Conservation (phyloP, 768 basidiomycete species). For the Russula ochroleuca region DNA sequence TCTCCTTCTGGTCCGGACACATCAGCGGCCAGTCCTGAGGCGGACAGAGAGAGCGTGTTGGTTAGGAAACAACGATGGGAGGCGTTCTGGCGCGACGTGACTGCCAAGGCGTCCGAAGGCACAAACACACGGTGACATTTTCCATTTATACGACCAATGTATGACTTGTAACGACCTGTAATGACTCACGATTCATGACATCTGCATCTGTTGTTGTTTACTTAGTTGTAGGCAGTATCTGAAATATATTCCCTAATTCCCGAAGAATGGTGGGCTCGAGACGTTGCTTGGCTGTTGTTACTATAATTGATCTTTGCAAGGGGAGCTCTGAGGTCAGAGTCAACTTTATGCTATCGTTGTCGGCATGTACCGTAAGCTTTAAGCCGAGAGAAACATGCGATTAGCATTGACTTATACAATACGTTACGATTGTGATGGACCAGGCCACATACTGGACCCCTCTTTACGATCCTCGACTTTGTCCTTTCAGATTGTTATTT, state of each 20-base stretch:
- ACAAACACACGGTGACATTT: constrained; percentile 9
- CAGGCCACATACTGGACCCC: too few relatives aligned
- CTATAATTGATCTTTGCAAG: too few relatives aligned
- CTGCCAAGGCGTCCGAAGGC: constrained; percentile 14
- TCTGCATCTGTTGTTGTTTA: constrained; percentile 18
- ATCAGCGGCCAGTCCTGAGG: not conserved
- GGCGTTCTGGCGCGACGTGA: constrained; percentile 25
- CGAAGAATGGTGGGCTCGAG: too few relatives aligned
- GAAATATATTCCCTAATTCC: not conserved
- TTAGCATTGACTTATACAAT: too few relatives aligned
- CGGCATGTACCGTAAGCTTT: too few relatives aligned
- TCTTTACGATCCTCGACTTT: too few relatives aligned
- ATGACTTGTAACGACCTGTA: constrained; percentile 19
- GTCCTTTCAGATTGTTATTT: too few relatives aligned
- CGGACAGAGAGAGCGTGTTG: not conserved
- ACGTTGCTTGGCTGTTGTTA: not conserved
- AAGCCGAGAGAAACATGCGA: too few relatives aligned
- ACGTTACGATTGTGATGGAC: too few relatives aligned
- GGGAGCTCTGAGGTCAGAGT: not conserved
- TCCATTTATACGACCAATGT: not conserved
- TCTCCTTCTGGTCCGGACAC: not conserved
- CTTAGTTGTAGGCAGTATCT: constrained; percentile 18
- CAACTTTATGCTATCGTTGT: too few relatives aligned
- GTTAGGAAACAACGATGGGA: constrained; percentile 22
- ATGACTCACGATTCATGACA: constrained; percentile 18